Percentiles rank a stretch among this genome's conserved stretches.
Conservation (phyloP, 768 basidiomycete species). For the Termitomyces sp. region DNA sequence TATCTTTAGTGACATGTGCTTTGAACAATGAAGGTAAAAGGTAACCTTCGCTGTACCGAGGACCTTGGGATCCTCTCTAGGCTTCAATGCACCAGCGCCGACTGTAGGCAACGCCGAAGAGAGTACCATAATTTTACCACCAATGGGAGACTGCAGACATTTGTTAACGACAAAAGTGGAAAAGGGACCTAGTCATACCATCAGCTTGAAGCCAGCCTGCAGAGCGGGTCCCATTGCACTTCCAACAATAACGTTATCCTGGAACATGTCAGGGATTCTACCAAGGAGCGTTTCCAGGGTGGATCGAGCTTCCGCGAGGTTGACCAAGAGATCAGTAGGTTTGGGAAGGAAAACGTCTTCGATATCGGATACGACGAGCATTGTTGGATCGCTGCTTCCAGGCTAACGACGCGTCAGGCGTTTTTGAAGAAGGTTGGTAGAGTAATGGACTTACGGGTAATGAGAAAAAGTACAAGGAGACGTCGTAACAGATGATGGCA, state of each 20-base stretch:
- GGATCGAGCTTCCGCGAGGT: constrained; percentile 79
- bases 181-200: constrained; percentile 45
- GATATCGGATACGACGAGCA: constrained; percentile 96
- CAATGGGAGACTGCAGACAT: constrained; percentile 72
- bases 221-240: constrained; percentile 93
- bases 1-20: not conserved
- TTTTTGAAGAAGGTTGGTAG: not conserved
- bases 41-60: constrained; percentile 90
- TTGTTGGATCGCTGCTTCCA: constrained; percentile 74
- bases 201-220: constrained; percentile 94
- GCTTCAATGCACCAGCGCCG: constrained; percentile 90
- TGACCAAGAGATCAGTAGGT: constrained; percentile 94
- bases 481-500: constrained; percentile 88
- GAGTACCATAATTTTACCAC: constrained; percentile 79
- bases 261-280: constrained; percentile 93
- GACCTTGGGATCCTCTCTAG: constrained; percentile 94
- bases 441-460: constrained; percentile 58
- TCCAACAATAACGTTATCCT: constrained; percentile 90
- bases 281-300: constrained; percentile 80
- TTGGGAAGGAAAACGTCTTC: constrained; percentile 98
- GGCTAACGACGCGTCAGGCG: constrained; percentile 35
- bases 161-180: not conserved
- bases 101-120: constrained; percentile 84
- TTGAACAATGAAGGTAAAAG: not conserved
- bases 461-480: constrained; percentile 95